Evolutionary conservation across 371 early-diverging fungal genomes (phyloP).

Genomic region (Mucor irregularis): DNA sequence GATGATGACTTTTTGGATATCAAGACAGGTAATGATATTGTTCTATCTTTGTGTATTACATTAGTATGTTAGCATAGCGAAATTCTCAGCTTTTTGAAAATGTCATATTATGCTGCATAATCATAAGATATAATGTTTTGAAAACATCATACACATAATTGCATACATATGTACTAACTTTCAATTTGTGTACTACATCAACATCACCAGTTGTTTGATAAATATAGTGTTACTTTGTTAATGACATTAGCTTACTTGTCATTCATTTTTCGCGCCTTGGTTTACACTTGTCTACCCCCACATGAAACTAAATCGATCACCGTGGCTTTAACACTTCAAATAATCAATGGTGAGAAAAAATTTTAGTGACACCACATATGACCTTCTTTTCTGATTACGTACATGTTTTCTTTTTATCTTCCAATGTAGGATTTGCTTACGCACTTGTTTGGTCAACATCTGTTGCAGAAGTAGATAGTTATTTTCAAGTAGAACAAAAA

Average conservation of each 20-base stretch:
- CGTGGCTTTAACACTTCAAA: constrained; percentile 31
- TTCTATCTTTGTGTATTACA: too few relatives aligned
- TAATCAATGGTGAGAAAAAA: constrained; percentile 33
- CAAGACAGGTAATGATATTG: constrained; percentile 11
- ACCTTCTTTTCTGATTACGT: not conserved
- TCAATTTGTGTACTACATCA: too few relatives aligned
- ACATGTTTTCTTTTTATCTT: constrained; percentile 6
- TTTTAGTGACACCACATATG: too few relatives aligned
- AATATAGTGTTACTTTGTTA: constrained; percentile 27
- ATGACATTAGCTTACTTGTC: constrained; percentile 29
- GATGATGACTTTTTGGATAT: constrained; percentile 36
- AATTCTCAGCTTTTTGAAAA: too few relatives aligned
- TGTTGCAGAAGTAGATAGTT: constrained; percentile 39
- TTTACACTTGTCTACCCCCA: constrained; percentile 28
- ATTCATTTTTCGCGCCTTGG: constrained; percentile 28
- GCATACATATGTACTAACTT: too few relatives aligned
- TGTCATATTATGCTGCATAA: too few relatives aligned
- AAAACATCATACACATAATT: too few relatives aligned
- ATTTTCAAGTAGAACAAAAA: constrained; percentile 41
- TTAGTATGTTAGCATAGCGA: too few relatives aligned
- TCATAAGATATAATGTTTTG: too few relatives aligned
- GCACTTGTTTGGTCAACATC: constrained; percentile 40
- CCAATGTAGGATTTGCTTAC: constrained; percentile 15
- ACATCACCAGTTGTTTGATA: constrained; percentile 25
- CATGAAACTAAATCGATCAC: constrained; percentile 19